Percentiles rank a stretch among this genome's conserved stretches.
Conservation (phyloP, 176 grass and related monocot genomes). For the Hsuehochloa calcarea region DNA sequence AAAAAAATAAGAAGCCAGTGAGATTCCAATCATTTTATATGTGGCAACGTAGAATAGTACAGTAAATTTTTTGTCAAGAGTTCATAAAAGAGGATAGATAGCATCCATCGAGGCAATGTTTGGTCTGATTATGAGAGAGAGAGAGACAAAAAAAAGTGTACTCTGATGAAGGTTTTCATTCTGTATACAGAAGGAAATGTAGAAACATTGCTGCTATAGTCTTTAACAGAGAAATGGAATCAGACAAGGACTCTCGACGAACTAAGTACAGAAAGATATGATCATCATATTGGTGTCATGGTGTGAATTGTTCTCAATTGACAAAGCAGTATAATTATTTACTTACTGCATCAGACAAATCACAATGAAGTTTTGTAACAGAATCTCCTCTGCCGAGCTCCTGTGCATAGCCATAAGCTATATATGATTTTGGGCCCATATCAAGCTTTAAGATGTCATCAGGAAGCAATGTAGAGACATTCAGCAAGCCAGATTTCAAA, state of each 20-base stretch:
- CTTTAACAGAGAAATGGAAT: background rate
- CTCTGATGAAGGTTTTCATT: background rate
- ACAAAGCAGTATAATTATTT: slow-evolving; percentile 9
- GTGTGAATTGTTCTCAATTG: background rate
- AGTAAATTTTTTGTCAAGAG: background rate
- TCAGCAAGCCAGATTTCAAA: slow-evolving; percentile 57
- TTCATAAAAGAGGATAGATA: background rate
- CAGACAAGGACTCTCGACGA: background rate
- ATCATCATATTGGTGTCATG: background rate
- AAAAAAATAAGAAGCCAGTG: background rate
- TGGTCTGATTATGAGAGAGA: background rate
- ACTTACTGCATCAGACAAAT: slow-evolving; percentile 82
- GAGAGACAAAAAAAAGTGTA: no score
- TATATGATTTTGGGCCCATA: slow-evolving; percentile 91
- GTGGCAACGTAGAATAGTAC: background rate
- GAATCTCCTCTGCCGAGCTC: slow-evolving; percentile 88
- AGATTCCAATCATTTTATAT: background rate
- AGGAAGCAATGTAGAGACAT: slow-evolving; percentile 62
- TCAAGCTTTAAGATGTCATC: slow-evolving; percentile 57
- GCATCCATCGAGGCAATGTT: background rate
- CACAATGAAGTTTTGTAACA: slow-evolving; percentile 81
- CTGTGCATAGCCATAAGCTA: slow-evolving; percentile 71
- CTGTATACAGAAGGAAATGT: background rate
- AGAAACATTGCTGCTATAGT: background rate
- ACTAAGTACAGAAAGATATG: background rate